phyloP scores from a whole-genome alignment of 805 yeast genomes.

The Wickerhamiella dianesei region DNA sequence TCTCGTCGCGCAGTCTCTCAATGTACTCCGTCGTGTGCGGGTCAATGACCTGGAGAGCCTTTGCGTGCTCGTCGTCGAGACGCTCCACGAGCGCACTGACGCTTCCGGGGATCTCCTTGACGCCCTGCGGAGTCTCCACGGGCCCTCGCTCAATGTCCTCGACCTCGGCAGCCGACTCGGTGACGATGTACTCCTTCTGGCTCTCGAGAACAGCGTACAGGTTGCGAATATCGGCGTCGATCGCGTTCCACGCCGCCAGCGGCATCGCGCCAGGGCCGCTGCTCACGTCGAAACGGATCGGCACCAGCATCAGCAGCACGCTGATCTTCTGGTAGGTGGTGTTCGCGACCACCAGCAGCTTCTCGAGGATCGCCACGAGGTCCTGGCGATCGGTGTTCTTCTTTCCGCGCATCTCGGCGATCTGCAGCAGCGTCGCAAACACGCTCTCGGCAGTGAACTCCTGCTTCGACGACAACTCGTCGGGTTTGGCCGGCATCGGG shows the following conservation, averaged over 20 bases:
- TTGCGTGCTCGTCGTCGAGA: constrained; percentile 84
- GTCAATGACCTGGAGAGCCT: constrained; percentile 76
- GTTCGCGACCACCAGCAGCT: constrained; percentile 35
- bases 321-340: constrained; percentile 64
- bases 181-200: constrained; percentile 49
- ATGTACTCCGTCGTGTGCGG: constrained; percentile 93
- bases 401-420: constrained; percentile 88
- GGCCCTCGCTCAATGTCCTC: constrained; percentile 51
- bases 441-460: constrained; percentile 35
- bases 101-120: constrained; percentile 68
- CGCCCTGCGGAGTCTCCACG: constrained; percentile 43
- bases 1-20: constrained; percentile 80
- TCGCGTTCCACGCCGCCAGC: constrained; percentile 61
- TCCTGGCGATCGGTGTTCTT: constrained; percentile 76
- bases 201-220: constrained; percentile 59
- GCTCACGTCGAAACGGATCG: constrained; percentile 74
- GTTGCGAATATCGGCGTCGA: constrained; percentile 46
- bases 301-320: constrained; percentile 66
- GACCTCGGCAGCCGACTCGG: constrained; percentile 74
- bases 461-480: constrained; percentile 7
- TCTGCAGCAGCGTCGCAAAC: constrained; percentile 57
- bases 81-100: constrained; percentile 79
- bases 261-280: constrained; percentile 58
- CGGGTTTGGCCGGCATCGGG: constrained; percentile 24
- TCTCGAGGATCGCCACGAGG: constrained; percentile 61